Base-by-base conservation (phyloP, 2,329 filamentous ascomycete species). In the Xylaria sp. region DNA sequence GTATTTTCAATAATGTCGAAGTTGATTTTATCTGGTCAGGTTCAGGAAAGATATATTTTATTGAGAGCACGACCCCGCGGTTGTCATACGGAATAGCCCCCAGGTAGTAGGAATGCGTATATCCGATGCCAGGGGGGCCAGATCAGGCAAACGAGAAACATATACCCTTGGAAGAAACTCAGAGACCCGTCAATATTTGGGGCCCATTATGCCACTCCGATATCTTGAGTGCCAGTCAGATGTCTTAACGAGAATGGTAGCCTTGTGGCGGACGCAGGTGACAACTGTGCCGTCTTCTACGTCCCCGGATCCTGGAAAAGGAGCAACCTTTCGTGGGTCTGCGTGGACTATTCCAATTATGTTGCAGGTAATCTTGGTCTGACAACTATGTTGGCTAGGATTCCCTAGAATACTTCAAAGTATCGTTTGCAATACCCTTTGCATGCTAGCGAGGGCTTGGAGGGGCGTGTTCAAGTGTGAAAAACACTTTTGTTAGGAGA, bases 251-350 rank as follows among this genome's bases (percentile, higher is more conserved):
- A 55, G 52, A 36, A 55, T 2, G 52, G 52, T 6, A 55, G 39
- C 32, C 52, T 55, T n/a, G 52, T 55, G 12, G 32, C 32, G 6
- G 32, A 55, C 32, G 18, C 39, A 28, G 52, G 52, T 7, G 32
- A 55, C 52, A 55, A 55, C 32, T 55, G 52, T 30, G 52, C 52
- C 15, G 18, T 55, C 52, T 55, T 39, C 32, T 12, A 34, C n/a
- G 52, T 55, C 32, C 15, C 10, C 13, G 52, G 32, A 34, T 53
- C 28, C 30, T 13, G 28, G 2, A 52, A 32, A 10, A 32, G 30
- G 18, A 52, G 8, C 10, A 4, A 52, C 25, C 32, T 18, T 9
- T 30, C 30, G 48, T 52, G 48, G 4, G 48, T 25, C 30, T 52
- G 32, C 15, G 8, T 10, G 2, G 48, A 52, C 9, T 32, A 52